Evolutionary conservation across 768 basidiomycete species (phyloP), one percentile per base, ranked within the genome.

Genomic region (Boletus sensibilis): DNA sequence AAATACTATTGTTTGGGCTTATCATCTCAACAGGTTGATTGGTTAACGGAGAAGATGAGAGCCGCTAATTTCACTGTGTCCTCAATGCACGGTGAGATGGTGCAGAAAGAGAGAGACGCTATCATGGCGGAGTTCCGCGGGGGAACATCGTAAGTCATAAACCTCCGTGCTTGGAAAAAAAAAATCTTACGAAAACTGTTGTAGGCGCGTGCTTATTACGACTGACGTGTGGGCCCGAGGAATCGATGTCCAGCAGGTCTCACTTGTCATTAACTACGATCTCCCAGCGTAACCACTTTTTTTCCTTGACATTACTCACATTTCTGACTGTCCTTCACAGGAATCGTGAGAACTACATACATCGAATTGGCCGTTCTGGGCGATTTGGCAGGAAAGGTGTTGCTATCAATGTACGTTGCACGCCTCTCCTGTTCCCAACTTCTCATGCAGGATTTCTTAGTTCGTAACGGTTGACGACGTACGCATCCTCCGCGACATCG

Each of bases 311-410:
- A 52, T 59, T 46, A 25, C 16, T 16, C 31, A 48, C 47, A 48
- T 51, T 45, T 61, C 54, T 67, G 39, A 69, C 52, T 39, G 31
- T 31, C 18, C 41, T 52, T 57, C 59, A 56, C 60, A 94, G 88
- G 62, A 94, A 94, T 72, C 92, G 92, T 81, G 96, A 98, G 83
- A 98, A 99, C 75, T 99, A 99, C 78, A 98, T 99, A 64, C 97
- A 99, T 79, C 92, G 97, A 69, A 98, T 98, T 71, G 97, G 97
- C 74, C 94, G 97, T 59, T 97, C 95, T 56, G 97, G 97, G 70
- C 94, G 97, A 56, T 98, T 98, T 78, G 97, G 97, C 64, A 82
- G 97, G 65, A 99, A 99, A 78, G 97, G 96, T 81, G 97, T 98
- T 58, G 97, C 97, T 42, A 98, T 99, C 77, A 99, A 98, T 76